Evolutionary conservation across 139 green algal genomes (phyloP).

Genomic region (Mesotaenium endlicherianum): DNA sequence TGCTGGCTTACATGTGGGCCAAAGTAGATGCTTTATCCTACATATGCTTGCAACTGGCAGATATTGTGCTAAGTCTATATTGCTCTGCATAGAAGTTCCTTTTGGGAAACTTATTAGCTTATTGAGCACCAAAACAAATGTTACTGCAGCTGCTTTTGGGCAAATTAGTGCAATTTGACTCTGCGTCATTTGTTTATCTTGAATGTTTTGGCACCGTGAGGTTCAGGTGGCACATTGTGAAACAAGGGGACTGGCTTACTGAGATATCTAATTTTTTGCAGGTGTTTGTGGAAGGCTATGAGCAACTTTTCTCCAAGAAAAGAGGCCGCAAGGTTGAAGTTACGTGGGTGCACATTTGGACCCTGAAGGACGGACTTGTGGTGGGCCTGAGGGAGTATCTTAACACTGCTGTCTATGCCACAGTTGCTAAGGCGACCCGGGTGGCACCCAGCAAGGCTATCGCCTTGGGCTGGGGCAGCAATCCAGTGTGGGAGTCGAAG

Average conservation of each 20-base stretch:
- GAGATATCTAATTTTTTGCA: too few relatives aligned
- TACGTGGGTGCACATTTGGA: slow-evolving; percentile 12
- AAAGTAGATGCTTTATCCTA: too few relatives aligned
- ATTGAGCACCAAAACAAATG: too few relatives aligned
- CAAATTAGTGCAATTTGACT: too few relatives aligned
- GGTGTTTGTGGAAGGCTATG: slow-evolving; percentile 11
- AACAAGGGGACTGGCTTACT: too few relatives aligned
- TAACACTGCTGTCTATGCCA: slow-evolving; percentile 8
- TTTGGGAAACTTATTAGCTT: too few relatives aligned
- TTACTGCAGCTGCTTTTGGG: too few relatives aligned
- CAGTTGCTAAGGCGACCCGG: not conserved
- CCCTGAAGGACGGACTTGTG: not conserved
- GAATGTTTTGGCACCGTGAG: not conserved
- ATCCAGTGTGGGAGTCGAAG: slow-evolving; percentile 6
- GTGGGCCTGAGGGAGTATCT: not conserved
- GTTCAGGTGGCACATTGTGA: too few relatives aligned
- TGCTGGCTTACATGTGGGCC: too few relatives aligned
- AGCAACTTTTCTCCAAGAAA: not conserved
- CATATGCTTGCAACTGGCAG: too few relatives aligned
- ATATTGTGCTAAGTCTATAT: too few relatives aligned
- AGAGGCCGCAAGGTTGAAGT: not conserved
- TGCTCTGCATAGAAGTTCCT: too few relatives aligned
- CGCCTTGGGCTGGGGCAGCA: not conserved
- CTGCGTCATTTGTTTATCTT: not conserved
- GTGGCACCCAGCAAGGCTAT: not conserved